Evolutionary conservation across 2,329 filamentous ascomycete genomes (phyloP).

Genomic region (Cordyceps javanica): DNA sequence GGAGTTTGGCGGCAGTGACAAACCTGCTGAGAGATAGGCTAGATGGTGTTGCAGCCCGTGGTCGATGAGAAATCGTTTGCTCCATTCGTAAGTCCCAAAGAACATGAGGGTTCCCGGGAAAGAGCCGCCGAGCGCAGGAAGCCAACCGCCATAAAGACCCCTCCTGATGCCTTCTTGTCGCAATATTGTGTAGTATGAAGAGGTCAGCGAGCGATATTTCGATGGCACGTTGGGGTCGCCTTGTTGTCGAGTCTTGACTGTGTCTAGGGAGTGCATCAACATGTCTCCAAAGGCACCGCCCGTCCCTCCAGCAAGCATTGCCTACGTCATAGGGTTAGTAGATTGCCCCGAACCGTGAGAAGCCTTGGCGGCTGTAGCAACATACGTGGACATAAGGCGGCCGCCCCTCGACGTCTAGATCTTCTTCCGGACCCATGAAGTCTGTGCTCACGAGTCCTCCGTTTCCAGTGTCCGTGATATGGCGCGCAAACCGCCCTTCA

Average conservation of each 20-base stretch:
- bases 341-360: not conserved
- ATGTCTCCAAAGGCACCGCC: conserved; percentile 93
- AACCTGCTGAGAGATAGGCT: conserved; percentile 80
- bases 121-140: conserved; percentile 83
- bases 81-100: conserved; percentile 94
- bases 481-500: conserved; percentile 24
- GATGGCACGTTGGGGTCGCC: conserved; percentile 90
- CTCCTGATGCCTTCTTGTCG: conserved; percentile 82
- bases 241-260: conserved; percentile 96
- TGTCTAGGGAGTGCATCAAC: conserved; percentile 98
- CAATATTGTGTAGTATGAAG: conserved; percentile 88
- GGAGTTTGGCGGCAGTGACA: conserved; percentile 14
- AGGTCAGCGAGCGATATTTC: conserved; percentile 84
- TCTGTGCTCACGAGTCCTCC: conserved; percentile 21
- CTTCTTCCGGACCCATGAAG: conserved; percentile 28
- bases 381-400: conserved; percentile 40
- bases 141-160: conserved; percentile 89
- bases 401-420: conserved; percentile 36
- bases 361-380: conserved; percentile 2
- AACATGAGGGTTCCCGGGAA: conserved; percentile 93
- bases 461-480: conserved; percentile 22
- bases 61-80: conserved; percentile 85
- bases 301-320: conserved; percentile 90
- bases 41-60: conserved; percentile 73
- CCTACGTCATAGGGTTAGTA: conserved; percentile 41